These are phyloP conservation scores for Saksenaea vasiformis DNA, from an alignment of 371 early-diverging fungal species.

Conservation along the genomic window DNA sequence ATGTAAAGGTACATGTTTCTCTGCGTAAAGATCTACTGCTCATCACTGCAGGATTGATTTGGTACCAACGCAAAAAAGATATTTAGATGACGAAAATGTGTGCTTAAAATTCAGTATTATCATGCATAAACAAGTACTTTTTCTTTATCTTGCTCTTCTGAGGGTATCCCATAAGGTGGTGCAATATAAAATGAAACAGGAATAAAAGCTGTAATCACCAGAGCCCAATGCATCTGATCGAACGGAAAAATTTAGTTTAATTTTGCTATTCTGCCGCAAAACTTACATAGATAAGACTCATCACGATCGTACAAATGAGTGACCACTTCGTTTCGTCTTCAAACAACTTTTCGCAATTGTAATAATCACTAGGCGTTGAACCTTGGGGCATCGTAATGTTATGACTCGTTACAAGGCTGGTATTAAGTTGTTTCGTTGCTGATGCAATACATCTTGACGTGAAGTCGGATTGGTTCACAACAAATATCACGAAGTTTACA, in stretches of 20 bases:
- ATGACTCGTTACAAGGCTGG: not conserved
- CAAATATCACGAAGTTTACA: conserved; percentile 24
- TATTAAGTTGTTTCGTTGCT: not conserved
- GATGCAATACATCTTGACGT: conserved; percentile 20
- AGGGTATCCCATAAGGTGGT: conserved; percentile 10
- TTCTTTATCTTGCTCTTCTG: not conserved
- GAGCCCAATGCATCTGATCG: conserved; percentile 20
- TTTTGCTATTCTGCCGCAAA: not conserved
- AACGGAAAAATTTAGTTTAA: not conserved
- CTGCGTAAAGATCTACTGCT: too few species aligned
- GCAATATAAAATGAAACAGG: conserved; percentile 16
- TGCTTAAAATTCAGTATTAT: not conserved
- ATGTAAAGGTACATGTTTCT: too few species aligned
- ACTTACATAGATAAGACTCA: conserved; percentile 47
- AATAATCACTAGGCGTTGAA: conserved; percentile 22
- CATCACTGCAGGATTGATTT: too few species aligned
- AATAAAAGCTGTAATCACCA: conserved; percentile 18
- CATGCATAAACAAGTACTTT: not conserved
- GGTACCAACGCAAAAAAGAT: too few species aligned
- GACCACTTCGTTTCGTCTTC: conserved; percentile 48
- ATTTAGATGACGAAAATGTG: not conserved
- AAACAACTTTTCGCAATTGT: conserved; percentile 45
- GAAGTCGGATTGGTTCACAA: conserved; percentile 12
- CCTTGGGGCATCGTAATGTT: not conserved
- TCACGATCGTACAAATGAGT: conserved; percentile 30